phyloP scores from a whole-genome alignment of 164 flowering plant genomes.

The Stephania cephalantha region DNA sequence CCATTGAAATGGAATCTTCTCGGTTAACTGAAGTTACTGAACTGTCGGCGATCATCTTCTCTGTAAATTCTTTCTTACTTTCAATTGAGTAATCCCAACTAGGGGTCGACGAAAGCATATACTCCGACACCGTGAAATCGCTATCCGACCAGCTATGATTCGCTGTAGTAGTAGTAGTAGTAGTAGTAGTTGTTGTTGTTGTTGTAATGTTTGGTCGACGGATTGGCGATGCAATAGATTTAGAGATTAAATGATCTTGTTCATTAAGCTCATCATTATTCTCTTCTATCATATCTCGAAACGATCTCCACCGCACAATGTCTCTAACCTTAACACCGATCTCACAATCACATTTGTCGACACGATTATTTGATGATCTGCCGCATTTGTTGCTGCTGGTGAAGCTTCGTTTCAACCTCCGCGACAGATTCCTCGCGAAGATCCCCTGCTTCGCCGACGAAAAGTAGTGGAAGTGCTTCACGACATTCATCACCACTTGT shows the following conservation, averaged over 20 bases:
- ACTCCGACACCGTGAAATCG: slow-evolving; percentile 28
- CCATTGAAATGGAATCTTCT: slow-evolving; percentile 28
- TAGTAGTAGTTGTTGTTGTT: background rate
- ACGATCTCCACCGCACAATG: slow-evolving; percentile 45
- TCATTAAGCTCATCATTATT: slow-evolving; percentile 5
- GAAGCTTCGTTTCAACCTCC: slow-evolving; percentile 35
- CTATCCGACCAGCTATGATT: slow-evolving; percentile 38
- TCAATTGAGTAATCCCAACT: slow-evolving; percentile 26
- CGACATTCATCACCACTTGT: slow-evolving; percentile 40
- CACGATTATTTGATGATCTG: background rate
- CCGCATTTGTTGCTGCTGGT: slow-evolving; percentile 25
- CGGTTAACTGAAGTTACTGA: slow-evolving; percentile 22
- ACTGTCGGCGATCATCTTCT: slow-evolving; percentile 13
- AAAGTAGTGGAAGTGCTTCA: slow-evolving; percentile 37
- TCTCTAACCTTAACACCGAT: slow-evolving; percentile 25
- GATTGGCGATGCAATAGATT: slow-evolving; percentile 10
- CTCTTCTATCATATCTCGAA: slow-evolving; percentile 29
- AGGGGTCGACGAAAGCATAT: slow-evolving; percentile 23
- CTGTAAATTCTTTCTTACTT: slow-evolving; percentile 18
- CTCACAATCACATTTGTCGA: slow-evolving; percentile 10
- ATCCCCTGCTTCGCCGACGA: slow-evolving; percentile 19
- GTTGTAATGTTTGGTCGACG: slow-evolving; percentile 2
- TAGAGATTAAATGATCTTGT: slow-evolving; percentile 13
- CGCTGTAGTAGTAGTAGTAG: slow-evolving; percentile 18
- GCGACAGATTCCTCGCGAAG: slow-evolving; percentile 38